Conservation (phyloP, 2,329 filamentous ascomycete genomes). For the Colletotrichum chlorophyti region DNA sequence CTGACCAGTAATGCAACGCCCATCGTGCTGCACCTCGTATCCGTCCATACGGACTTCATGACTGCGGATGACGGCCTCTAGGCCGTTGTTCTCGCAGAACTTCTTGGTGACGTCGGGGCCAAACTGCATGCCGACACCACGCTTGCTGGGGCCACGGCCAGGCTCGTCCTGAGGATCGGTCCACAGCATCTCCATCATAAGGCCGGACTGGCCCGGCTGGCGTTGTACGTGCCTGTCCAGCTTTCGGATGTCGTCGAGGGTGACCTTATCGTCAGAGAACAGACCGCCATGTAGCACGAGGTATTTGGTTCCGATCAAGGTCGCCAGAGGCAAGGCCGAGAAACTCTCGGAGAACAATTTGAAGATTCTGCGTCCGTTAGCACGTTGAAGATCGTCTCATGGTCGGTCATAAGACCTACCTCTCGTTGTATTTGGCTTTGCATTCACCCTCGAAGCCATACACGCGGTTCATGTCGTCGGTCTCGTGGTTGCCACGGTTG, state of each 20-base stretch:
- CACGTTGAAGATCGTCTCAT: not conserved
- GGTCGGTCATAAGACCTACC: constrained; percentile 42
- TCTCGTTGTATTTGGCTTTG: constrained; percentile 96
- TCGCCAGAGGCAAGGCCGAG: constrained; percentile 90
- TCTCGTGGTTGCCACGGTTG: constrained; percentile 98
- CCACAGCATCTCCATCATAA: constrained; percentile 99
- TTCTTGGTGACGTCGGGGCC: constrained; percentile 94
- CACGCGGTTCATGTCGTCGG: constrained; percentile 98
- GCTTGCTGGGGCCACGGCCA: constrained; percentile 92
- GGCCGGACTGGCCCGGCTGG: constrained; percentile 88
- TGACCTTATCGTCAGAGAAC: constrained; percentile 94
- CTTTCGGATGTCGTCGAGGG: constrained; percentile 92
- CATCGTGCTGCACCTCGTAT: constrained; percentile 98
- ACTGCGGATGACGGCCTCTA: constrained; percentile 94
- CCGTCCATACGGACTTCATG: constrained; percentile 99
- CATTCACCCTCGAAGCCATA: constrained; percentile 99
- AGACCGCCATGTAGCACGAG: constrained; percentile 93
- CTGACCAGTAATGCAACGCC: constrained; percentile 89
- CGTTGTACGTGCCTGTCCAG: constrained; percentile 88
- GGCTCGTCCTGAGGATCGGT: constrained; percentile 89
- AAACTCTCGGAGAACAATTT: constrained; percentile 99
- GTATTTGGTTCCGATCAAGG: constrained; percentile 88
- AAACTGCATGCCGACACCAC: constrained; percentile 95
- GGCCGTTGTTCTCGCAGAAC: constrained; percentile 95
- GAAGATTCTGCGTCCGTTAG: constrained; percentile 68